phyloP scores from a whole-genome alignment of 768 basidiomycete genomes.

The Mycena haematopus region DNA sequence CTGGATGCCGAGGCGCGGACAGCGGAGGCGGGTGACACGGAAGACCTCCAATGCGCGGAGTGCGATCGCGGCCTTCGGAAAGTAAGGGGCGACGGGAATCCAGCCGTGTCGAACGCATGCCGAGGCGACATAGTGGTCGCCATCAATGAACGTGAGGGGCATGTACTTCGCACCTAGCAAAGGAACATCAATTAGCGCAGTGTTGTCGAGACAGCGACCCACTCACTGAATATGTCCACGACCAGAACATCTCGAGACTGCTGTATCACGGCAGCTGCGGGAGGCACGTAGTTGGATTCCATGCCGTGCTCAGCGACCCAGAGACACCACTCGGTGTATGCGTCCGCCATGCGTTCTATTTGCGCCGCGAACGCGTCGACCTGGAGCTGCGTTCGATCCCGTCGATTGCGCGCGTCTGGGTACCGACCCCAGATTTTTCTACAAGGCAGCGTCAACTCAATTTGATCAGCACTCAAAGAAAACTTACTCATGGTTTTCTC shows the following conservation, averaged over 20 bases:
- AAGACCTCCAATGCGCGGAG: constrained; percentile 18
- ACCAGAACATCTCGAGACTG: background rate
- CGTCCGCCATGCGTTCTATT: background rate
- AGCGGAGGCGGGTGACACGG: constrained; percentile 8
- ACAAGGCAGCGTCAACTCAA: too few relatives aligned
- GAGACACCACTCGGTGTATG: background rate
- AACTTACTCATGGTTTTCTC: too few relatives aligned
- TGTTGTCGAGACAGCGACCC: background rate
- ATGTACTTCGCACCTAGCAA: background rate
- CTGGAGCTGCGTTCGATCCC: background rate
- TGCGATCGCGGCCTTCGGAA: constrained; percentile 18
- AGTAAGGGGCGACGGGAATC: constrained; percentile 19
- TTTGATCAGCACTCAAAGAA: too few relatives aligned
- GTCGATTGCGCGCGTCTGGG: background rate
- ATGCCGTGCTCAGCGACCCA: background rate
- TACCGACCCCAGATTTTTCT: background rate
- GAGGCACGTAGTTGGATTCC: background rate
- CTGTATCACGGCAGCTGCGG: background rate
- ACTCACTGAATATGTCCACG: background rate
- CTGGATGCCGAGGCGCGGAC: constrained; percentile 33
- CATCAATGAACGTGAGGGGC: background rate
- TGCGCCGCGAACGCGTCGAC: background rate
- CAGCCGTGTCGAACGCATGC: constrained; percentile 24
- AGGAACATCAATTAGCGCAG: background rate
- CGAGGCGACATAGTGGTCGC: background rate